Conservation (phyloP, 805 yeast genomes). For the Torulaspora gathmanii region DNA sequence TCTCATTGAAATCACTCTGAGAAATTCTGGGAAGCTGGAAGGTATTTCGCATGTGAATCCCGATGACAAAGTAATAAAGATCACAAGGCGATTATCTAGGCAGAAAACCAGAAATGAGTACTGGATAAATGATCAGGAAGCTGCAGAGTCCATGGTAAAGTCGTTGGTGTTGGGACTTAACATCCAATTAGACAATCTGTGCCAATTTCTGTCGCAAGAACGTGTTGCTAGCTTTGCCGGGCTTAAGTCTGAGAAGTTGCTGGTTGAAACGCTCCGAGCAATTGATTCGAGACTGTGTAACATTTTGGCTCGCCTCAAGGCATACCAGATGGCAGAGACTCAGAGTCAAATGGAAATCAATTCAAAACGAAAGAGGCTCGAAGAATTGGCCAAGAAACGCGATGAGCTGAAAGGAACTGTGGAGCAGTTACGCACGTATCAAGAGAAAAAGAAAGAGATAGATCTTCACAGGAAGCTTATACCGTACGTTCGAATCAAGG, state of each 20-base stretch:
- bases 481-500: conserved; percentile 47
- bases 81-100: conserved; percentile 44
- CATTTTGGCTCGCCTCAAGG: conserved; percentile 54
- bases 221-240: conserved; percentile 89
- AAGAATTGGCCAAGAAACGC: conserved; percentile 36
- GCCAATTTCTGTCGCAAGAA: conserved; percentile 95
- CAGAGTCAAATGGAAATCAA: conserved; percentile 37
- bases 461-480: conserved; percentile 44
- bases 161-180: conserved; percentile 46
- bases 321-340: conserved; percentile 44
- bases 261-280: conserved; percentile 77
- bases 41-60: conserved; percentile 26
- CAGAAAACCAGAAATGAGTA: conserved; percentile 48
- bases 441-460: conserved; percentile 44
- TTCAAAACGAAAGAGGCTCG: conserved; percentile 31
- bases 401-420: conserved; percentile 46
- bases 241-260: conserved; percentile 65
- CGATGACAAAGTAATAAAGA: conserved; percentile 31
- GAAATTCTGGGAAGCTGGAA: conserved; percentile 25
- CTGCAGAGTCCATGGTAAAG: conserved; percentile 45
- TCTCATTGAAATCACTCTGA: conserved; percentile 37
- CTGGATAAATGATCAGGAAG: conserved; percentile 41
- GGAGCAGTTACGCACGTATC: conserved; percentile 43
- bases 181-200: conserved; percentile 84
- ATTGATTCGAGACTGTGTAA: conserved; percentile 57